Base-by-base conservation (phyloP, 345 rosid genomes). In the Brassica juncea region DNA sequence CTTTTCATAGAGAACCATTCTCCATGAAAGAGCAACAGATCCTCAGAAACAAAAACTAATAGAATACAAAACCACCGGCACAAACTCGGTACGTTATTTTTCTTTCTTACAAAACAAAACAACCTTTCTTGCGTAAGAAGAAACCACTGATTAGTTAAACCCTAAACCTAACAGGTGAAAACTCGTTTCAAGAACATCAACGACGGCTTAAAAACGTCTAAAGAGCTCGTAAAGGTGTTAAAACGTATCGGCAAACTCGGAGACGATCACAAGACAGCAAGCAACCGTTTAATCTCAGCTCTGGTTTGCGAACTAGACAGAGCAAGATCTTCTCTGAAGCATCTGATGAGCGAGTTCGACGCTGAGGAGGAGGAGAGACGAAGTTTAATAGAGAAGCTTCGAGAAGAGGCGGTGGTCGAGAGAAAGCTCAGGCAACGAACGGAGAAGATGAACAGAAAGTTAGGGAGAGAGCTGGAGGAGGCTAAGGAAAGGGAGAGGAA, bases 381-480 rank as follows among this genome's bases (percentile, higher is more conserved):
- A 0, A 80, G 82, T 15, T 85, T 96, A 87, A 90, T 72, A 75
- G 84, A 81, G 54, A 90, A 79, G 78, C 66, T 89, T 8, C 90
- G 91, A 3, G 92, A 91, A 70, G 97, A 91, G 81, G 93, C 91
- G 5, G 85, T 82, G 78, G 77, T 82, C 1, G 98, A 93, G 89
- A 93, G 82, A 83, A 93, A 90, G 61, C 80, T 89, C n/a, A 83
- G 91, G 69, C 79, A 77, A 66, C 85, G 85, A 65, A 87, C 96
- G 0, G 99, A 93, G 91, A 88, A 94, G 78, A 71, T 95, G 80
- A 95, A 91, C 87, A 90, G 90, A 86, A 91, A 86, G 83, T 87
- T 95, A 3, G 97, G 94, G 19, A 82, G 85, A 70, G 99, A 95
- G 77, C 75, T 93, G 27, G 84, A 86, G 0, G 89, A 91, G 25